These are phyloP conservation scores for Lactarius psammicola DNA, from an alignment of 768 basidiomycete genomes.

Conservation along the genomic window DNA sequence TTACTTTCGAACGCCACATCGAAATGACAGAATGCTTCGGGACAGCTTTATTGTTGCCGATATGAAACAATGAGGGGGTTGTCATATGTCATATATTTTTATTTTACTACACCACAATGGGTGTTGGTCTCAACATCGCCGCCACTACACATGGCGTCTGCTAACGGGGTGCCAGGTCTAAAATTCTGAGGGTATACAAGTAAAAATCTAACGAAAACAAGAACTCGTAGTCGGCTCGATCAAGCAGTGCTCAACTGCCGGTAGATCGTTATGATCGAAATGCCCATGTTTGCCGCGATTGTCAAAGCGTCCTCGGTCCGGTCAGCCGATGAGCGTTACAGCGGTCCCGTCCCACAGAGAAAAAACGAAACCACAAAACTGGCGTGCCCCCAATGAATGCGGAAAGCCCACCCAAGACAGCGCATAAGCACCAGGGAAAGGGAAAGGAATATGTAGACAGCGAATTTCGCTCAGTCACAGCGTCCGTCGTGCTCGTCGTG, in stretches of 20 bases:
- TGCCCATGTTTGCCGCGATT: no score
- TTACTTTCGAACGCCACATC: neutral
- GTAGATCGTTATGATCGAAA: neutral
- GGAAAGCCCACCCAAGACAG: constrained; percentile 32
- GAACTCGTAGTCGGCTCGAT: neutral
- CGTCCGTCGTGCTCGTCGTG: constrained; percentile 70
- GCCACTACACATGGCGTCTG: neutral
- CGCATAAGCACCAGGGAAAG: constrained; percentile 28
- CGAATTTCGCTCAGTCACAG: constrained; percentile 61
- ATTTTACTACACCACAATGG: neutral
- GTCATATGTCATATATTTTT: neutral
- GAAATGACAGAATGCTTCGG: neutral
- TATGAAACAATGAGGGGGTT: constrained; percentile 13
- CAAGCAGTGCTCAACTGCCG: neutral
- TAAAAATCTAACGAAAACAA: neutral
- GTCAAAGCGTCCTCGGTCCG: no score
- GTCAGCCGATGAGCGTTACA: no score
- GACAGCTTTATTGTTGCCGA: constrained; percentile 14
- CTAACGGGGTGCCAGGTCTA: neutral
- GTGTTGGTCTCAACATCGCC: neutral
- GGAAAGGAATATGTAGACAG: constrained; percentile 34
- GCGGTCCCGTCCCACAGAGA: no score
- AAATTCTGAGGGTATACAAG: neutral
- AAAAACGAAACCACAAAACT: constrained; percentile 21
- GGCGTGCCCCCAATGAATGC: constrained; percentile 31